Base-by-base conservation (phyloP, 192 early-diverging fungal genomes). In the Dissophora ornata region DNA sequence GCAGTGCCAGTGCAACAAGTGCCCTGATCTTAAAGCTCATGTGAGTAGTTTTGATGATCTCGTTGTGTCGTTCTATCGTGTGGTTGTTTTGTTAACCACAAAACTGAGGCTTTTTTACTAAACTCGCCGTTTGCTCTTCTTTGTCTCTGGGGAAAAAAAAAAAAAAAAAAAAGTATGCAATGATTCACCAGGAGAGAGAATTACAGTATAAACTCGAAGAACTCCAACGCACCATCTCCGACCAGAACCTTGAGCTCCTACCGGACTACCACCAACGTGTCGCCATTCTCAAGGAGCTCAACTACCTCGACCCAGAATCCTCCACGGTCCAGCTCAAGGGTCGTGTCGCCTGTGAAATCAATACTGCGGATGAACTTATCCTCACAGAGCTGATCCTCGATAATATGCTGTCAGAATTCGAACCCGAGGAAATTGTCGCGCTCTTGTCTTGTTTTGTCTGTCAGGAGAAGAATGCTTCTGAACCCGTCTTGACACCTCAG, bases 291-390 rank as follows among this genome's bases (percentile, higher is more conserved):
- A 88, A 93, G 60, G 79, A 81, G 13, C 79, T 97, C 51, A 85
- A 87, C 1, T 97, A 92, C 61, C 86, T 98, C 24, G 96, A 96
- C 30, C 73, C 64, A 0, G 90, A 91, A 62, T 86, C 87, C 57
- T 88, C 88, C 28, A 94, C 93, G 3, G 95, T 99, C 18, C 92
- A 95, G 63, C 89, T 97, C 52, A 99, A 98, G 82, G 97, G 97
- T 21, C 88, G 93, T 3, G 95, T 99, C 0, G 97, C 96, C 0
- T 98, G 96, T 80, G 96, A 97, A 85, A 96, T 99, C 79, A 98
- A 97, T 81, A 92, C 96, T 16, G 95, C 93, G 2, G 96, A 99
- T 70, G 96, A 95, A 73, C 83, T 99, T 42, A 85, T 98, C 15
- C 82, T 99, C 21, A 98, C 97, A 0, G 96, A 99, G 70, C 83